Percentiles rank a stretch among this genome's conserved stretches.
Conservation (phyloP, 2,329 filamentous ascomycete species). For the Aurifilum marmelostoma region DNA sequence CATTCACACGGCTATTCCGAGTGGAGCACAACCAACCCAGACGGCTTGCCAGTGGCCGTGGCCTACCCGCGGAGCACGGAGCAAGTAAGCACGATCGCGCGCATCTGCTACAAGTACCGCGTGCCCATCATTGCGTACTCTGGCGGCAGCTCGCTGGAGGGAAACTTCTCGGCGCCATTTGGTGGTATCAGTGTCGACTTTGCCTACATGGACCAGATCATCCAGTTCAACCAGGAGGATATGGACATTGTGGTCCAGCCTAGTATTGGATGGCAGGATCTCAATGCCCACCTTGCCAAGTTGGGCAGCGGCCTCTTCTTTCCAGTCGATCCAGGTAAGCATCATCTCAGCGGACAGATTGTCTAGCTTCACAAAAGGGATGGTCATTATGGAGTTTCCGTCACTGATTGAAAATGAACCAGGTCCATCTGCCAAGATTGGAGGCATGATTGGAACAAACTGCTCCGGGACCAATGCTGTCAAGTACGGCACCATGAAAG, state of each 20-base stretch:
- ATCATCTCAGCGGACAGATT: background rate
- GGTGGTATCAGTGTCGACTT: conserved; percentile 92
- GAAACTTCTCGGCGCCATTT: conserved; percentile 84
- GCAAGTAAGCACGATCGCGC: conserved; percentile 62
- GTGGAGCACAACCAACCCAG: conserved; percentile 66
- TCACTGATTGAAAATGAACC: background rate
- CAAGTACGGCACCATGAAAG: conserved; percentile 83
- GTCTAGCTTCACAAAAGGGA: background rate
- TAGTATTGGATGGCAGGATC: conserved; percentile 86
- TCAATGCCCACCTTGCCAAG: conserved; percentile 73
- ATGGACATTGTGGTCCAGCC: conserved; percentile 95
- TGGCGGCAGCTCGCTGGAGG: conserved; percentile 84
- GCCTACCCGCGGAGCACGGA: conserved; percentile 65
- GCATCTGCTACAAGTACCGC: conserved; percentile 76
- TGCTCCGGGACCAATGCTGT: conserved; percentile 80
- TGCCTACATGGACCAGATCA: conserved; percentile 79
- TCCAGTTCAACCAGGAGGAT: conserved; percentile 80
- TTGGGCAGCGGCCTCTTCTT: conserved; percentile 82
- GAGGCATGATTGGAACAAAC: conserved; percentile 82
- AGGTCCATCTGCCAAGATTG: conserved; percentile 72
- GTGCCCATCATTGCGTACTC: conserved; percentile 88
- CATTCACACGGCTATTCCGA: conserved; percentile 67
- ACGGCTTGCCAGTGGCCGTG: conserved; percentile 64
- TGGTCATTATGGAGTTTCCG: background rate
- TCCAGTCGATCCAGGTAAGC: conserved; percentile 78